Evolutionary conservation across 2,329 filamentous ascomycete genomes (phyloP), one percentile per base, ranked within the genome.

Genomic region (Xenosphaeropsis pyriputrescens): DNA sequence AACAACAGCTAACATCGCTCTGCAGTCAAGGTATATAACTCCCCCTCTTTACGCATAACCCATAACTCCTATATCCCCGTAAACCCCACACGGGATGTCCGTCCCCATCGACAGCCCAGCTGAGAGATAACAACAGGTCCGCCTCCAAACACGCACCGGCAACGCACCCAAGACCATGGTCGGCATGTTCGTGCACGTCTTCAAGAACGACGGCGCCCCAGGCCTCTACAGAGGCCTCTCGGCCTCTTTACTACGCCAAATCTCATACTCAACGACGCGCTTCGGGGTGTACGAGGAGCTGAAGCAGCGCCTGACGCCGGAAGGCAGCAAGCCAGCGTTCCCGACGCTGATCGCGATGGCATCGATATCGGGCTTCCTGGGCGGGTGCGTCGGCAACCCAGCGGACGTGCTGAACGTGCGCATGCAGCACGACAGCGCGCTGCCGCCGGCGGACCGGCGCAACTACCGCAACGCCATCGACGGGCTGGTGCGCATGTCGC

Each of bases 201-300:
- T 88, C 44, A 77, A 75, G 49, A 68, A 72, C 50, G 73, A 91
- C 60, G 86, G 89, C 30, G 45, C 83, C n/a, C 60, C 68, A 19
- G 89, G 86, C 18, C 71, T 98, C 35, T 98, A 98, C 62, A 79
- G 73, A 52, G 91, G 91, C 63, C 76, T 96, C 41, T 93, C 88
- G 2, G 91, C 91, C 47, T 91, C 88, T 40, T 73, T 96, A 35
- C 72, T 96, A 41, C 88, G 91, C 46, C 91, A 96, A 64, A 72
- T 88, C 49, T 96, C 91, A 42, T 98, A 98, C 66, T 91, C 83
- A 42, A 98, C 91, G 36, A 91, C 86, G 29, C 85, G 91, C 35
- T 98, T 98, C 63, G 91, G 86, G 46, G 77, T 95, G 46, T 98
- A 98, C 67, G 91, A 96, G 62, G 78, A 93, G 49, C 68, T 96